Base-by-base conservation (phyloP, 306 rosid genomes). In the Hippophae rhamnoides region DNA sequence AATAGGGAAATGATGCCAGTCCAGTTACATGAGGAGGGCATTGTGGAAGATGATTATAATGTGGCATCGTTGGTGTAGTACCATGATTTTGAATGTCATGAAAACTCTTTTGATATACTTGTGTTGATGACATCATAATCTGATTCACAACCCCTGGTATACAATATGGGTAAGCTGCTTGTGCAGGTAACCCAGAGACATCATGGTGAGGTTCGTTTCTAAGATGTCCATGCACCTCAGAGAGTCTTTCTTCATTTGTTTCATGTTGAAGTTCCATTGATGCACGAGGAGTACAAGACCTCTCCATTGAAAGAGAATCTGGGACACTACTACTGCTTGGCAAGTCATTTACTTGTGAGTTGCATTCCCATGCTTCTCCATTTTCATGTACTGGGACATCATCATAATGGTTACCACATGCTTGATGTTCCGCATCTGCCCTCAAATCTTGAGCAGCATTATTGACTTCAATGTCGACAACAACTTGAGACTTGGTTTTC, bases 301-400 rank as follows among this genome's bases (percentile, higher is more conserved):
- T 86, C 69, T 93, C 97, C 57, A 93, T 9, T 57, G 99, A 88
- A 57, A 78, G 59, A 66, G 99, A 93, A 80, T 86, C 89, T 0
- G 80, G 94, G 27, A 84, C 26, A 52, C 90, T 72, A 51, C 60
- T 70, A 71, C 90, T 67, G 67, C 89, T 82, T 8, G 95, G 99
- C 23, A 88, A 61, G 61, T 82, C 87, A 52, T 84, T 86, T 61
- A 72, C 86, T 45, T 69, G 95, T 6, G 87, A 84, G 65, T 65
- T 74, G 65, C 77, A 80, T 77, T 82, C 89, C 70, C 69, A 68
- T 3, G 65, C 75, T 70, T 84, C 93, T 68, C 85, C 86, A 73
- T 65, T 82, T 77, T 73, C 88, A 47, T 46, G 81, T 54, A 60
- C 66, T 64, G 64, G 74, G 55, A 74, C 47, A 70, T 76, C 77